phyloP scores from a whole-genome alignment of 108 stramenopile species.

The Craspedostauros australis region DNA sequence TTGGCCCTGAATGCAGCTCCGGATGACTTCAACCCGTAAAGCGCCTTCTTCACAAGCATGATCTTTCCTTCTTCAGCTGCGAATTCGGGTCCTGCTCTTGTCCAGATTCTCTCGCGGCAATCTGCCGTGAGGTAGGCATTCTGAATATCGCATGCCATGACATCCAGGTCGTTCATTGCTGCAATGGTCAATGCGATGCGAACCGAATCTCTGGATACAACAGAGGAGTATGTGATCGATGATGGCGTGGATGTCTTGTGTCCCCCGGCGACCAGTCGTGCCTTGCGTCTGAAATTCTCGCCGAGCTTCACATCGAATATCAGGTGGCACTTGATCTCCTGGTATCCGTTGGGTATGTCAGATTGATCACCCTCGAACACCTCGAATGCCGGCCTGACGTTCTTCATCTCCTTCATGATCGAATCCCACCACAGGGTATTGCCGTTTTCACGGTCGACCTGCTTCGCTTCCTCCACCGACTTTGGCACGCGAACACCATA shows the following conservation, averaged over 20 bases:
- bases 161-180: slow-evolving; percentile 27
- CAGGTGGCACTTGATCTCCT: slow-evolving; percentile 30
- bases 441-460: slow-evolving; percentile 26
- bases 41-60: slow-evolving; percentile 17
- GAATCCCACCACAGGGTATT: slow-evolving; percentile 24
- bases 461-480: slow-evolving; percentile 22
- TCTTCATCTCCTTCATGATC: slow-evolving; percentile 36
- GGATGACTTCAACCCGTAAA: slow-evolving; percentile 33
- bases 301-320: slow-evolving; percentile 45
- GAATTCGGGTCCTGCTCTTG: slow-evolving; percentile 17
- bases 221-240: slow-evolving; percentile 30
- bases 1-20: slow-evolving; percentile 10
- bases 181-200: slow-evolving; percentile 34
- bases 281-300: slow-evolving; percentile 31
- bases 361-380: slow-evolving; percentile 7
- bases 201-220: slow-evolving; percentile 36
- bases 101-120: slow-evolving; percentile 25
- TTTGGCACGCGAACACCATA: slow-evolving; percentile 28
- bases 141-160: slow-evolving; percentile 27
- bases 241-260: slow-evolving; percentile 26
- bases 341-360: slow-evolving; percentile 7
- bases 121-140: slow-evolving; percentile 32
- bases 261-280: slow-evolving; percentile 41
- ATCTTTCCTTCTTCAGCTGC: slow-evolving; percentile 21
- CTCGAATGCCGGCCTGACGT: slow-evolving; percentile 28